Conservation (phyloP, 202 grass and related monocot species). For the Schoenoplectus tabernaemontani region DNA sequence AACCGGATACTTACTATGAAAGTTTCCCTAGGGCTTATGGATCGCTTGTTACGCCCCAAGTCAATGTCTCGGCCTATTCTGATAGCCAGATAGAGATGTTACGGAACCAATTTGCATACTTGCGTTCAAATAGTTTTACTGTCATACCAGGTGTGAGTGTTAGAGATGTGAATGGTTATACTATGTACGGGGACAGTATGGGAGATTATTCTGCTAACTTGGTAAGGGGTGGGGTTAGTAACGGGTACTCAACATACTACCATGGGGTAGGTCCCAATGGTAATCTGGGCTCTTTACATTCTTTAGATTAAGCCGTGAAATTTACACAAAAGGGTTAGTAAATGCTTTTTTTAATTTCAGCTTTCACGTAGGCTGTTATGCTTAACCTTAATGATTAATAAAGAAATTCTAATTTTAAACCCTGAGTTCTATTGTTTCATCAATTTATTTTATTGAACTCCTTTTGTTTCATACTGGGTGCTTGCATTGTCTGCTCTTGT, state of each 20-base stretch:
- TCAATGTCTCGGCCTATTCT: constrained; percentile 27
- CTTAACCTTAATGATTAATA: constrained; percentile 23
- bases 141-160: constrained; percentile 22
- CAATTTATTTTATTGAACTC: not conserved
- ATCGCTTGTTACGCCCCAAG: constrained; percentile 25
- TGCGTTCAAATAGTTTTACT: constrained; percentile 19
- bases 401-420: constrained; percentile 13
- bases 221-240: constrained; percentile 28
- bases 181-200: constrained; percentile 26
- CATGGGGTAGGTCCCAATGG: constrained; percentile 4
- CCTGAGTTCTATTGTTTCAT: not conserved
- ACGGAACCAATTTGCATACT: constrained; percentile 41
- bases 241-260: constrained; percentile 5
- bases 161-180: constrained; percentile 35
- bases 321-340: constrained; percentile 1
- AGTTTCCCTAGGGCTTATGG: constrained; percentile 42
- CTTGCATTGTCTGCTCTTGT: not conserved
- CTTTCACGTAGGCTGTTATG: constrained; percentile 13
- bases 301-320: constrained; percentile 5
- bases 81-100: constrained; percentile 40
- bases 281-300: constrained; percentile 22
- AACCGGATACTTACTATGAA: constrained; percentile 40
- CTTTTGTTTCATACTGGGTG: not conserved
- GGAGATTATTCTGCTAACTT: constrained; percentile 40
- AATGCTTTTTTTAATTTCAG: constrained; percentile 12